phyloP scores from a whole-genome alignment of 1,139 yeast species.

The Blastobotrys indianensis region DNA sequence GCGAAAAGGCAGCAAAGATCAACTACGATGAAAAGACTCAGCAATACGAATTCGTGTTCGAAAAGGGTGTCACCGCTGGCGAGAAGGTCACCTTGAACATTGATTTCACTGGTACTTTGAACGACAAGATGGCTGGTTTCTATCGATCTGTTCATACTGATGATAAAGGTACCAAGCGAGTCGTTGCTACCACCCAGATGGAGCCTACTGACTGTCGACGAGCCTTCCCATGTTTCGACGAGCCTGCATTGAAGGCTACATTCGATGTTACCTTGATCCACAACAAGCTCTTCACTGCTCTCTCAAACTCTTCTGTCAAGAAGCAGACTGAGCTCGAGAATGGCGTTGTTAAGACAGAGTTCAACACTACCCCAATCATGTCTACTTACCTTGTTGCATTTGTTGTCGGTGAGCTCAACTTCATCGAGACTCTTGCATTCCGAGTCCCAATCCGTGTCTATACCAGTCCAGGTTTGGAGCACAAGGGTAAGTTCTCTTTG shows the following conservation, averaged over 20 bases:
- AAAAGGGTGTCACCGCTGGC: slow-evolving; percentile 44
- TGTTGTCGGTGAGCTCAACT: slow-evolving; percentile 73
- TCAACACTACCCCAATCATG: slow-evolving; percentile 68
- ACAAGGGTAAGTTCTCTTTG: slow-evolving; percentile 60
- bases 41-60: slow-evolving; percentile 57
- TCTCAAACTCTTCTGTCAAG: slow-evolving; percentile 68
- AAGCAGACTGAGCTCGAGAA: slow-evolving; percentile 41
- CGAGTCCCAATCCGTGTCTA: slow-evolving; percentile 65
- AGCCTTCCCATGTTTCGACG: slow-evolving; percentile 81
- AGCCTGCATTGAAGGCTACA: slow-evolving; percentile 70
- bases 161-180: slow-evolving; percentile 51
- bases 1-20: slow-evolving; percentile 10
- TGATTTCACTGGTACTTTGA: slow-evolving; percentile 63
- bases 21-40: slow-evolving; percentile 51
- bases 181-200: slow-evolving; percentile 75
- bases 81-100: slow-evolving; percentile 43
- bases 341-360: slow-evolving; percentile 40
- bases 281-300: slow-evolving; percentile 52
- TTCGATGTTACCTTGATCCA: slow-evolving; percentile 58
- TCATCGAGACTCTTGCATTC: slow-evolving; percentile 59
- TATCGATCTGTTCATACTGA: slow-evolving; percentile 71
- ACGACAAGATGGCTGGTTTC: slow-evolving; percentile 75
- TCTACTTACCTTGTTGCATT: slow-evolving; percentile 78
- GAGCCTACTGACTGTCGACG: slow-evolving; percentile 83
- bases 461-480: slow-evolving; percentile 61